Evolutionary conservation across 2,329 filamentous ascomycete species (phyloP), one percentile per base, ranked within the genome.

Genomic region (Huntiella abstrusa): DNA sequence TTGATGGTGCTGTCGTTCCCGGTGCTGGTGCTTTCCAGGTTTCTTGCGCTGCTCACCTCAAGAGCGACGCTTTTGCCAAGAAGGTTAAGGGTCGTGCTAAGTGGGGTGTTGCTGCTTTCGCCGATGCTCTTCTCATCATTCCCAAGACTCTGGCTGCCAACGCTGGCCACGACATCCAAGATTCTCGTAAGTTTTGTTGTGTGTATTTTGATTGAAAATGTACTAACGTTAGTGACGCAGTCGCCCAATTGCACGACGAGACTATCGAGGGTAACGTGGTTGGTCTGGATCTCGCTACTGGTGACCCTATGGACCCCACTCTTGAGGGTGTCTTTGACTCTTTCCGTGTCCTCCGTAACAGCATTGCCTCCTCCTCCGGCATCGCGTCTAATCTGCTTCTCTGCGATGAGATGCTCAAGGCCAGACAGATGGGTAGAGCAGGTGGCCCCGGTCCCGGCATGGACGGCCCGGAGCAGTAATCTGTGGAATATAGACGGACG

Each of bases 91-190:
- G 91, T 57, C 98, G 98, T 71, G 84, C 88, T 36, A 94, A 94
- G 68, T 95, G 77, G 72, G 91, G 91, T 60, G 87, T 98, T 5
- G 76, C 80, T 54, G 91, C 91, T 5, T 98, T 98, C 61, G 84
- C 91, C 5, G 88, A 98, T 63, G 88, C 91, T 45, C 72, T 98
- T 40, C 71, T 98, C 52, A 72, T 98, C 56, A 96, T 98, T 57
- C 91, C 91, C 57, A 98, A 98, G 75, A 96, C 87, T 2, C 71
- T 98, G 52, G 91, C 91, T 40, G 86, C 87, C 54, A 98, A 98
- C 59, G 85, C 85, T 45, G 91, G 91, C 50, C 87, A 94, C 56
- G 91, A 98, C 58, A 84, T 98, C 52, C 91, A 98, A 65, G 91
- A 98, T 66, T 80, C 86, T 54, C 68, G 83, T 88, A 71, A 72